Evolutionary conservation across 805 yeast genomes (phyloP), one percentile per base, ranked within the genome.

Genomic region (Candida anglica): DNA sequence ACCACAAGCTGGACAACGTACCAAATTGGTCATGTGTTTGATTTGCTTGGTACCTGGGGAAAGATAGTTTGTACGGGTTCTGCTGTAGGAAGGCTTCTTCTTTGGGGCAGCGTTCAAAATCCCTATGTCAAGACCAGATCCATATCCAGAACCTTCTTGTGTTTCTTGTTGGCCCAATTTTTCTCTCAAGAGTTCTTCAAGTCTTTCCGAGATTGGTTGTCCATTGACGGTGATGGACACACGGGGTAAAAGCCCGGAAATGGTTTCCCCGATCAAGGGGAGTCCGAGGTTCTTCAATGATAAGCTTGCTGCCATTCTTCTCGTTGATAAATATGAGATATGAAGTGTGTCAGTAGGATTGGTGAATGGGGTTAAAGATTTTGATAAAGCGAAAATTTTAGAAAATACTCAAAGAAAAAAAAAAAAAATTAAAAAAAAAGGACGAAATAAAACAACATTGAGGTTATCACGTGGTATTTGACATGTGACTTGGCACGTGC

Each of bases 1-100:
- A 28, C 98, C 98, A 65, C 98, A 91, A 0, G 96, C 82, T 3
- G 98, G 97, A 56, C 98, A 91, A 56, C 95, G 76, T 42, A 83
- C 86, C 50, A 93, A 67, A 53, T 86, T 81, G 36, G 79, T 75
- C 43, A 85, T 70, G 32, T 81, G 79, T 56, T 85, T 78, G 45
- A 86, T 66, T 47, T 88, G 93, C 57, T 87, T 91, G 38, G 77
- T 73, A 8, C 86, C 94, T 3, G 91, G 86, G 6, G 87, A 88
- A 44, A 86, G 76, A 46, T 83, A 77, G 63, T 89, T 79, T 55
- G 77, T 81, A 60, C 97, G 80, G 52, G 86, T 84, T 59, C 86
- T 85, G 64, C 77, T 77, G 56, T 87, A 86, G 6, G 98, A 87
- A 2, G 79, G 79, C 60, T 88, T 89, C 76, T 89, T 88, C 70